Evolutionary conservation across 225 moss, liverwort and hornwort genomes (phyloP), one percentile per base, ranked within the genome.

Genomic region (Polytrichum commune): DNA sequence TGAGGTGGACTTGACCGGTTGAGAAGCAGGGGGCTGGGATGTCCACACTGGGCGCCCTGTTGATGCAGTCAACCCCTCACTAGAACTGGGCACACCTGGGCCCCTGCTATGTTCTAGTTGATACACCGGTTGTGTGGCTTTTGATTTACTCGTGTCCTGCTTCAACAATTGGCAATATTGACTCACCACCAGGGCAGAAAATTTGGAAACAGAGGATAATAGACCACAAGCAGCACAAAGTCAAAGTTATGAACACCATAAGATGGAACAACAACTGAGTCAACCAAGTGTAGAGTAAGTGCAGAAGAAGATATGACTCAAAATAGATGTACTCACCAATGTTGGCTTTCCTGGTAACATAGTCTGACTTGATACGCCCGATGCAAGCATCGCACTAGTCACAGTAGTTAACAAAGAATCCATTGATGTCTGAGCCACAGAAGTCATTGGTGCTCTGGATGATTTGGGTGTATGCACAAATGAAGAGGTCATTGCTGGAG

Each of bases 301-400:
- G 46, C 46, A 46, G 38, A 46, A 46, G 13, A 16, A 46, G 0
- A 38, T 10, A 16, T 46, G 46, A 13, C 19, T 46, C 7, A 68
- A 10, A 54, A 22, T 54, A 68, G 53, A 75, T 62, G 33, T 46
- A 77, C 84, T 38, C 38, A 82, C 88, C 88, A 67, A 67, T 68
- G 72, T 55, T 69, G 76, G 71, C 78, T 80, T 88, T 69, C 79
- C 82, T 66, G 70, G 82, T 71, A 82, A 62, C 53, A 75, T 60
- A 27, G 73, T 67, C 77, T 82, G 88, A 73, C 70, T 77, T 54
- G 79, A 67, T 61, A 69, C 76, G 68, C 84, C 88, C 20, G 88
- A 85, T 29, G 75, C 79, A 64, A 82, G 77, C 84, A 88, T 82
- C 22, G 80, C 78, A 73, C 82, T 82, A 8, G 82, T 84, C 70